These are phyloP conservation scores for Tetracentron sinense DNA, from an alignment of 164 flowering plant genomes.

Conservation along the genomic window DNA sequence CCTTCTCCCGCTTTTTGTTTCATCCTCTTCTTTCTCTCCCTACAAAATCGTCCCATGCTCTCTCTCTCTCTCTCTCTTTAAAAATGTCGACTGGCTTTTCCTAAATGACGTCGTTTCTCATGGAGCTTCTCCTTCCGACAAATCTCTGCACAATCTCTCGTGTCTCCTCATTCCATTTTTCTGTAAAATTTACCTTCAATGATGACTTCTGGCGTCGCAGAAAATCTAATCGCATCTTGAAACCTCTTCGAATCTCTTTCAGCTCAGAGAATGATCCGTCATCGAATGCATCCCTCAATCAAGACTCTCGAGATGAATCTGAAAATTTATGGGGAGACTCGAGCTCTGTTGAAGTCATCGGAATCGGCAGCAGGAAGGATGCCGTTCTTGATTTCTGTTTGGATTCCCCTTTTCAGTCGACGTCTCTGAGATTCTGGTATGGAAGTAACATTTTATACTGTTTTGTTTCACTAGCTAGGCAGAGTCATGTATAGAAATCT, in stretches of 20 bases:
- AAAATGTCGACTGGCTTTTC: too few relatives aligned
- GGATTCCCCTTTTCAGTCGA: slow-evolving; percentile 43
- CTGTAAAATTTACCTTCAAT: slow-evolving; percentile 10
- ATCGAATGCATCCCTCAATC: slow-evolving; percentile 5
- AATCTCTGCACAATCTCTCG: background rate
- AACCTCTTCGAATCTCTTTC: slow-evolving; percentile 11
- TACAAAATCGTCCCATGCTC: too few relatives aligned
- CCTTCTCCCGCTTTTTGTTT: too few relatives aligned
- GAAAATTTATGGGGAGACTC: slow-evolving; percentile 21
- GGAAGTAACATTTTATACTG: background rate
- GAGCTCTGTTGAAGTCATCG: slow-evolving; percentile 55
- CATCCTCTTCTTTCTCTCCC: too few relatives aligned
- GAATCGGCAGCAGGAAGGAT: slow-evolving; percentile 77
- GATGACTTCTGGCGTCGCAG: slow-evolving; percentile 5
- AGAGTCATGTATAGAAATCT: background rate
- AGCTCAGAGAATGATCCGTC: background rate
- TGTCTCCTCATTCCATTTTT: background rate
- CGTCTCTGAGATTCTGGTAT: slow-evolving; percentile 70
- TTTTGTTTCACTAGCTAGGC: background rate
- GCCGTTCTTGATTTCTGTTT: slow-evolving; percentile 71
- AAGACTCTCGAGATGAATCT: slow-evolving; percentile 9
- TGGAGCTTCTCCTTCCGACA: slow-evolving; percentile 11
- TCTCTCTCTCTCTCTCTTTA: too few relatives aligned
- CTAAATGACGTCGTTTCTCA: too few relatives aligned
- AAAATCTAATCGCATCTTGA: slow-evolving; percentile 6